Evolutionary conservation across 148 eudicot genomes (phyloP), one percentile per base, ranked within the genome.

Genomic region (Chenopodium quinoa): DNA sequence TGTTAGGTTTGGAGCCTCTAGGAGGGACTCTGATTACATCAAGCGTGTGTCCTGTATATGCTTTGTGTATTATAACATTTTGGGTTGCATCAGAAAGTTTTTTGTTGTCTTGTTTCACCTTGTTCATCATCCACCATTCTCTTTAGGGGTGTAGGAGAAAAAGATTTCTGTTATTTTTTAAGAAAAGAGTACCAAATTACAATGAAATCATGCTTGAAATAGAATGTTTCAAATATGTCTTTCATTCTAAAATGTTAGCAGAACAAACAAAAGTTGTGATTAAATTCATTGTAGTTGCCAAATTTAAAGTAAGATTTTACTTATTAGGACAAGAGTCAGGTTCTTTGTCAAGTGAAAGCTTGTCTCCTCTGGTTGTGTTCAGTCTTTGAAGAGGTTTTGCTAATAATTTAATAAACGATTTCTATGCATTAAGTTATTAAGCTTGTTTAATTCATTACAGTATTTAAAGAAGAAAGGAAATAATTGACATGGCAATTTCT

Each of bases 21-120:
- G 56, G 58, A 20, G 13, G 75, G 52, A 40, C 50, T 73, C 62
- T 73, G 72, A 73, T 73, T 78, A 72, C 71, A 80, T 60, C 68
- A 73, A 80, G 71, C 63, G 32, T 72, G 71, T 62, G 22, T 17
- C 27, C 75, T 71, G 52, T 25, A 71, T 34, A 20, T 71, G 7
- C 7, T 40, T 22, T 44, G 2, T 25, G 8, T 11, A 11, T 34
- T 67, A 27, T 22, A 67, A 67, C 37, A 0, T 67, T 67, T 22
- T 67, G 34, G 14, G 10, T 25, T 67, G 34, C 71, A 67, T 66
- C 34, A 1, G 29, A 48, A 66, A 67, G 1, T 29, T 66, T 67
- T 14, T 25, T 27, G 37, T 67, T 65, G 27, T 12, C 13, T n/a
- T n/a, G 0, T 67, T 9, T 17, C 7, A 17, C 62, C 25, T 10